Conservation (phyloP, 192 early-diverging fungal species). For the Coemansia sp. region DNA sequence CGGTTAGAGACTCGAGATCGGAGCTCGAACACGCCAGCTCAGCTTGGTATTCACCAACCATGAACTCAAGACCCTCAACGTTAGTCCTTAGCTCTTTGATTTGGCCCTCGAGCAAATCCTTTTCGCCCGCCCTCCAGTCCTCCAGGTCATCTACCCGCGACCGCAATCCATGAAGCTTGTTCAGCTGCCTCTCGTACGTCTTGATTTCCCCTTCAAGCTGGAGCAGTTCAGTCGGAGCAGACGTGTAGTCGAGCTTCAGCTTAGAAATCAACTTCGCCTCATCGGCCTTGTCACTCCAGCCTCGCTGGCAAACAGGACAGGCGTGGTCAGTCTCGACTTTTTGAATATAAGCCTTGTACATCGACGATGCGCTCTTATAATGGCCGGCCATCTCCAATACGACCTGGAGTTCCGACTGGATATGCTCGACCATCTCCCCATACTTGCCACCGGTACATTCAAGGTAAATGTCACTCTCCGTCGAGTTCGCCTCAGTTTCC, state of each 20-base stretch:
- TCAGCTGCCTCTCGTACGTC: slow-evolving; percentile 25
- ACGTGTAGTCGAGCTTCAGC: slow-evolving; percentile 51
- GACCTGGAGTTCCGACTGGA: slow-evolving; percentile 52
- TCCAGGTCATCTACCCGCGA: slow-evolving; percentile 42
- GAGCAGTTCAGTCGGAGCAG: slow-evolving; percentile 44
- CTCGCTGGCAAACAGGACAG: slow-evolving; percentile 86
- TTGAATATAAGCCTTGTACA: slow-evolving; percentile 71
- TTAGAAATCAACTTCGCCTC: slow-evolving; percentile 33
- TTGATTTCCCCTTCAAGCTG: slow-evolving; percentile 35
- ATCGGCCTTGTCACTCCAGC: slow-evolving; percentile 63
- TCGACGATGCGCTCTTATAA: slow-evolving; percentile 58
- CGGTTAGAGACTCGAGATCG: slow-evolving; percentile 24
- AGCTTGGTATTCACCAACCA: slow-evolving; percentile 24
- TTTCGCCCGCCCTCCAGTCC: slow-evolving; percentile 39
- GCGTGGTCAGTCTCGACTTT: slow-evolving; percentile 63
- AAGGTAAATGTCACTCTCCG: slow-evolving; percentile 19
- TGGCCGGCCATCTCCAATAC: slow-evolving; percentile 47
- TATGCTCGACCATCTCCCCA: slow-evolving; percentile 34
- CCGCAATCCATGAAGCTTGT: slow-evolving; percentile 25
- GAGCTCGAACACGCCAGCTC: slow-evolving; percentile 13
- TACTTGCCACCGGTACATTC: slow-evolving; percentile 28
- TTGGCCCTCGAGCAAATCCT: slow-evolving; percentile 42
- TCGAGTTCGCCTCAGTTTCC: slow-evolving; percentile 17
- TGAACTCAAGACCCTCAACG: slow-evolving; percentile 28
- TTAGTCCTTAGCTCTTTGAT: slow-evolving; percentile 48